Evolutionary conservation across 2,329 filamentous ascomycete genomes (phyloP).

Genomic region (Thielaviopsis ethacetica): DNA sequence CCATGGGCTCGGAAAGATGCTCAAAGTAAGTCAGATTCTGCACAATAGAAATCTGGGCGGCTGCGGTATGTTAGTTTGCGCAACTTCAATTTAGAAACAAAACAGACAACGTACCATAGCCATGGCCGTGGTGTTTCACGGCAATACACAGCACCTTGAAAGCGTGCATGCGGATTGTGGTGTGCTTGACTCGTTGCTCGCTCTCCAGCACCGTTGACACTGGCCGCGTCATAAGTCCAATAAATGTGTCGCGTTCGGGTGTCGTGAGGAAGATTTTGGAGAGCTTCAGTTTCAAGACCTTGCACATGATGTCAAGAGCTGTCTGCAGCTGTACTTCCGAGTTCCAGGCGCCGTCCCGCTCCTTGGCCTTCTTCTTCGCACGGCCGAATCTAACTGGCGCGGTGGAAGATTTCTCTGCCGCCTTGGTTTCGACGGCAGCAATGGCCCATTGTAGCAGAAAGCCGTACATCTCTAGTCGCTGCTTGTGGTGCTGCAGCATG

Average conservation of each 20-base stretch:
- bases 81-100: not conserved
- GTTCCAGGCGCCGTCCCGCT: conserved; percentile 72
- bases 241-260: conserved; percentile 88
- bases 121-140: conserved; percentile 94
- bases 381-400: conserved; percentile 54
- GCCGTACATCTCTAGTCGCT: conserved; percentile 80
- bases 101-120: conserved; percentile 53
- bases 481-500: conserved; percentile 70
- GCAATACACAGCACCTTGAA: conserved; percentile 96
- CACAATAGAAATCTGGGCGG: conserved; percentile 92
- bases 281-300: conserved; percentile 83
- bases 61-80: conserved; percentile 25
- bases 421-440: conserved; percentile 83
- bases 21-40: conserved; percentile 98
- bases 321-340: conserved; percentile 73
- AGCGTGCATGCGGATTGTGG: conserved; percentile 81
- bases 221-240: conserved; percentile 77
- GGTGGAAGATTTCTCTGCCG: conserved; percentile 66
- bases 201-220: conserved; percentile 91
- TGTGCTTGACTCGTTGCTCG: conserved; percentile 80
- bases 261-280: conserved; percentile 90
- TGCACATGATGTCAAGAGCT: conserved; percentile 87
- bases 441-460: conserved; percentile 93
- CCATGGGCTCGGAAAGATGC: conserved; percentile 97
- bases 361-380: conserved; percentile 54